Evolutionary conservation across 176 grass and related monocot genomes (phyloP).

Genomic region (Stipa capillata): DNA sequence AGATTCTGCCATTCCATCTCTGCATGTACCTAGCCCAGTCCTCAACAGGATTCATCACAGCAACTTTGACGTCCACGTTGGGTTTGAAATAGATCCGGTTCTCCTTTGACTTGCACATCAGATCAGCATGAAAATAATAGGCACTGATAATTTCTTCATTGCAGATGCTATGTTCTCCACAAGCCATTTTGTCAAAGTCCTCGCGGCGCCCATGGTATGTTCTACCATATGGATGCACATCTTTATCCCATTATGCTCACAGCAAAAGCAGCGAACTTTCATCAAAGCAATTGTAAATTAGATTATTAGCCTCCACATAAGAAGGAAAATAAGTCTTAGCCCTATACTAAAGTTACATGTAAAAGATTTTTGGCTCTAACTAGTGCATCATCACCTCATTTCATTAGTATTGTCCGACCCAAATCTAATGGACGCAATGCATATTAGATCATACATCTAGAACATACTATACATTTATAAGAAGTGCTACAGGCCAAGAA

Average conservation of each 20-base stretch:
- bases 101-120: background rate
- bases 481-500: too few species aligned
- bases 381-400: too few species aligned
- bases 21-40: background rate
- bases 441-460: background rate
- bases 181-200: background rate
- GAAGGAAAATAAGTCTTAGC: background rate
- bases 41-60: background rate
- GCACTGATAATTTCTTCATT: background rate
- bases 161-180: background rate
- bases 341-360: too few species aligned
- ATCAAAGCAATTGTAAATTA: background rate
- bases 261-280: background rate
- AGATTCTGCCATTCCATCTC: background rate
- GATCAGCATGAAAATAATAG: background rate
- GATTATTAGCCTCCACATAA: background rate
- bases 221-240: background rate
- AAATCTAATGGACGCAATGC: too few species aligned
- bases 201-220: background rate
- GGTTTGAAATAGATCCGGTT: conserved; percentile 6
- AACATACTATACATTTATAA: background rate
- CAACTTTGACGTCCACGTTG: background rate
- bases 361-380: too few species aligned
- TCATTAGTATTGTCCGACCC: too few species aligned
- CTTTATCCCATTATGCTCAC: conserved; percentile 4